Conservation (phyloP, 257 asterid genomes). For the Craterostigma plantagineum region DNA sequence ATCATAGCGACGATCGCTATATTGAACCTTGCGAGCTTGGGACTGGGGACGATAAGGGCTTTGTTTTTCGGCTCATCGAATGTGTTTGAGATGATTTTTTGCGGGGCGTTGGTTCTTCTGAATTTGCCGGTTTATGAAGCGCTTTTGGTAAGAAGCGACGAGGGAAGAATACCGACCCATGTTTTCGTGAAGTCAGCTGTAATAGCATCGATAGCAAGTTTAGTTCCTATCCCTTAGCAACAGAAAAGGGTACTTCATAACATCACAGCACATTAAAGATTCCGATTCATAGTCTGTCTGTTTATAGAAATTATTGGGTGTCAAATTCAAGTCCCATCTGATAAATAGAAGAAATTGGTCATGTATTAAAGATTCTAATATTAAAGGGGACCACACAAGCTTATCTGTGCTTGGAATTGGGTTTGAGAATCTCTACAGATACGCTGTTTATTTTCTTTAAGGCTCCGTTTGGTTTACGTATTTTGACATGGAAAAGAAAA, state of each 20-base stretch:
- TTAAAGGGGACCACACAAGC: too few relatives aligned
- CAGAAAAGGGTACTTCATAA: neutral
- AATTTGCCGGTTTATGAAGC: conserved; percentile 20
- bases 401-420: too few relatives aligned
- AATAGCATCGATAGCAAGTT: conserved; percentile 13
- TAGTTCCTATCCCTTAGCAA: conserved; percentile 10
- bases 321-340: too few relatives aligned
- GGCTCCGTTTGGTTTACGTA: too few relatives aligned
- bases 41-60: neutral
- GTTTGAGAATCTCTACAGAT: too few relatives aligned
- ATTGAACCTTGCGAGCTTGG: conserved; percentile 24
- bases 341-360: too few relatives aligned
- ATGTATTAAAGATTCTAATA: too few relatives aligned
- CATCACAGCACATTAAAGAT: too few relatives aligned
- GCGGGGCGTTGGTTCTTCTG: conserved; percentile 8
- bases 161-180: conserved; percentile 12
- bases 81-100: conserved; percentile 8
- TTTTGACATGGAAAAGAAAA: too few relatives aligned
- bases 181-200: conserved; percentile 14
- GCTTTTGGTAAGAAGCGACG: conserved; percentile 15
- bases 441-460: too few relatives aligned
- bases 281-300: too few relatives aligned
- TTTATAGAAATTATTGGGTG: too few relatives aligned
- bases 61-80: conserved; percentile 3
- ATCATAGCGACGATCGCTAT: conserved; percentile 29